phyloP scores from a whole-genome alignment of 805 yeast genomes.

The Hanseniaspora mollemarum region DNA sequence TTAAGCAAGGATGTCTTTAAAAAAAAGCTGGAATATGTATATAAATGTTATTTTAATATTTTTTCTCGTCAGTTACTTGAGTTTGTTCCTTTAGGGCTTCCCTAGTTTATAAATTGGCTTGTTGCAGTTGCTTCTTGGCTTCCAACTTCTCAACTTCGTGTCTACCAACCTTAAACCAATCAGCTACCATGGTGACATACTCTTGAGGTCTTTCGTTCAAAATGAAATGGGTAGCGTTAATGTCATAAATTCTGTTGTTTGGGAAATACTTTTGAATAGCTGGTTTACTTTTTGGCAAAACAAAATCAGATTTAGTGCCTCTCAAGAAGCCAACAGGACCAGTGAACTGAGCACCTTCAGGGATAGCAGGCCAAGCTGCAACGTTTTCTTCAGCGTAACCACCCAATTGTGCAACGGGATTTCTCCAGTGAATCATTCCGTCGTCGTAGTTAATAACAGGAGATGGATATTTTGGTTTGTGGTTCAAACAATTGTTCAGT shows the following conservation, averaged over 20 bases:
- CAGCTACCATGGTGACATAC: constrained; percentile 21
- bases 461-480: constrained; percentile 22
- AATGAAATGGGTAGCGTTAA: constrained; percentile 31
- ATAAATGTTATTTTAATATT: background rate
- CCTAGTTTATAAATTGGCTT: constrained; percentile 4
- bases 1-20: background rate
- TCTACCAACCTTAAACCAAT: constrained; percentile 24
- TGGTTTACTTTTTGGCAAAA: constrained; percentile 25
- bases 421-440: constrained; percentile 27
- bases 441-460: constrained; percentile 25
- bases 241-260: constrained; percentile 20
- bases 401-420: constrained; percentile 29
- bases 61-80: background rate
- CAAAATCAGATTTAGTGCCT: constrained; percentile 34
- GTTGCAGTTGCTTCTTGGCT: constrained; percentile 3
- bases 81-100: background rate
- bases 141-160: constrained; percentile 16
- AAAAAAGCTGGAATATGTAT: constrained; percentile 6
- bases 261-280: constrained; percentile 26
- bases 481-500: constrained; percentile 31
- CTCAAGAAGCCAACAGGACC: constrained; percentile 35
- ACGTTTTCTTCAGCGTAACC: constrained; percentile 25
- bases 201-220: constrained; percentile 33
- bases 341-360: constrained; percentile 22
- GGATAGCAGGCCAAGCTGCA: constrained; percentile 29